phyloP scores from a whole-genome alignment of 768 basidiomycete species.

The Leucocoprinus birnbaumii region DNA sequence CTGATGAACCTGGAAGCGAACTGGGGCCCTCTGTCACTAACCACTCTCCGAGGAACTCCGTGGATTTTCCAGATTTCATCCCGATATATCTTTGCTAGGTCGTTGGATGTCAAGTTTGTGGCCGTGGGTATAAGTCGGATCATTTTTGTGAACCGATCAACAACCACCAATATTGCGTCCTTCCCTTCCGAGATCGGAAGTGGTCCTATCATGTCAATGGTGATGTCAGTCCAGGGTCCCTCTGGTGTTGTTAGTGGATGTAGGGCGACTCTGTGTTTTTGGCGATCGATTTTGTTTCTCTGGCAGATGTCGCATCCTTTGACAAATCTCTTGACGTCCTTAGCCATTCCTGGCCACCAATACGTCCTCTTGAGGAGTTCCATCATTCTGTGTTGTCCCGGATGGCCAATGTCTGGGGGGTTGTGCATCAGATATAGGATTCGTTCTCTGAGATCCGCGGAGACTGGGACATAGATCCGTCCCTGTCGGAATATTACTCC shows the following conservation, averaged over 20 bases:
- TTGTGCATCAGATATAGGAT: background rate
- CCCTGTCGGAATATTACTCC: background rate
- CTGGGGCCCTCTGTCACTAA: conserved; percentile 2
- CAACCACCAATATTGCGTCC: background rate
- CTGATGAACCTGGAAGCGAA: background rate
- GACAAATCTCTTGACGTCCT: background rate
- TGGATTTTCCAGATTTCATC: background rate
- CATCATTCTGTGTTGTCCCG: background rate
- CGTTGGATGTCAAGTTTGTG: background rate
- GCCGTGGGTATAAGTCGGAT: background rate
- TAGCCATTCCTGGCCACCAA: conserved; percentile 7
- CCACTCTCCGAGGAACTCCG: background rate
- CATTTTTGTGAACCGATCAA: background rate
- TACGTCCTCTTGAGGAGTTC: conserved; percentile 5
- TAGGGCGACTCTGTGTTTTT: background rate
- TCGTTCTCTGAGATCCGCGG: background rate
- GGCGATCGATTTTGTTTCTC: background rate
- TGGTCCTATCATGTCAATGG: background rate
- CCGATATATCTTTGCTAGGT: background rate
- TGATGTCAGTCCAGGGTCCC: background rate
- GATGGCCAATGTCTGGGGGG: background rate
- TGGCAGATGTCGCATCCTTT: background rate
- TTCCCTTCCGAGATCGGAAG: background rate
- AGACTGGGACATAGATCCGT: background rate
- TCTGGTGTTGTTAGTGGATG: background rate